Base-by-base conservation (phyloP, 2,329 filamentous ascomycete species). In the Fusarium siculi region DNA sequence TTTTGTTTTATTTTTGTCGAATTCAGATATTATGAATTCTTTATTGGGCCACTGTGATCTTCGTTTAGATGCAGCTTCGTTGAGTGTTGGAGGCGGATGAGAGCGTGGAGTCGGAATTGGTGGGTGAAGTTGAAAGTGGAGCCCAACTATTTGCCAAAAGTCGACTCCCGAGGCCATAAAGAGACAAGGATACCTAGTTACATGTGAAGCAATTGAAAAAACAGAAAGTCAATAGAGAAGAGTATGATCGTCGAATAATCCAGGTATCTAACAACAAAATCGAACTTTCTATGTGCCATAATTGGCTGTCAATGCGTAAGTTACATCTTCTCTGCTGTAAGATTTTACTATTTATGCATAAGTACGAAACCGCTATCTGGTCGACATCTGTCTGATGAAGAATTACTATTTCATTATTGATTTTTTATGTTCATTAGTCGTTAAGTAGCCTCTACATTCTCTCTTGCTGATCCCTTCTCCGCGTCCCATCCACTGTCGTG, bases 91-190 rank as follows among this genome's bases (percentile, higher is more conserved):
- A 32, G 39, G 32, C 12, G 19, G 28, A 52, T 49, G n/a, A n/a
- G 49, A 28, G 42, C 54, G 53, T 42, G 39, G 34, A 53, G 58
- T 56, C 49, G 47, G 19, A 32, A 44, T 49, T 25, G 52, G 42
- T 28, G 34, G 39, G 36, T 62, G 75, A 74, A 56, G 74, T 77
- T 54, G 54, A 70, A 66, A 74, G 75, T 77, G 75, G 75, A 70
- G 60, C 72, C 53, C 19, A 36, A 32, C 14, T 53, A 19, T 52
- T 40, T 59, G n/a, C 32, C 34, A 39, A 60, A 32, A n/a, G 46
- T 30, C 25, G 57, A 32, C 18, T 37, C 23, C 55, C 32, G 32
- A 40, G 44, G 39, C 30, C 30, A 39, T 61, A 21, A 19, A 34
- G 49, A 42, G 56, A 54, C 46, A 64, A 36, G 56, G 32, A 59